These are phyloP conservation scores for Papiliotrema laurentii DNA, from an alignment of 1,284 basidiomycete species.

Conservation along the genomic window DNA sequence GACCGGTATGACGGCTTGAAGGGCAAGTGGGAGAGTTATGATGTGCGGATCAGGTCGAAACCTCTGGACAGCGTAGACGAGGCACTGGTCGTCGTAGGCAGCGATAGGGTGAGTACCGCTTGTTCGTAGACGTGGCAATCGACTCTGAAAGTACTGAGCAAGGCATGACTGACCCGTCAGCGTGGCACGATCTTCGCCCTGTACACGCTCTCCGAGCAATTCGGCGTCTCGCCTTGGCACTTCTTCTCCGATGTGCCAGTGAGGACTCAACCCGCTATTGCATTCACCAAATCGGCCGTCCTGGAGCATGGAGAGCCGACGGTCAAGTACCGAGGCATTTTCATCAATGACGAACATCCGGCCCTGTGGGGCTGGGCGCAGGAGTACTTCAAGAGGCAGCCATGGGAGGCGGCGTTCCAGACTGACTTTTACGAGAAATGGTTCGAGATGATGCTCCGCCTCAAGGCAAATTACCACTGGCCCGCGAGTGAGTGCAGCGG, in stretches of 20 bases:
- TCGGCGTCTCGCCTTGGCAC: slow-evolving; percentile 52
- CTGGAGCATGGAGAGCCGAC: slow-evolving; percentile 64
- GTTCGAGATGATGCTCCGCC: slow-evolving; percentile 60
- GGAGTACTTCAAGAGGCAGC: slow-evolving; percentile 40
- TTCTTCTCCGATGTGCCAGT: slow-evolving; percentile 63
- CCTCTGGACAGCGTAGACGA: slow-evolving; percentile 52
- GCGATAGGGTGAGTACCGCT: slow-evolving; percentile 52
- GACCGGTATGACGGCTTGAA: slow-evolving; percentile 43
- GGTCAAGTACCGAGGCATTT: slow-evolving; percentile 65
- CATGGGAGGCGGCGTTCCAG: slow-evolving; percentile 13
- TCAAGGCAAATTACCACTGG: slow-evolving; percentile 69
- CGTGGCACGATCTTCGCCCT: slow-evolving; percentile 59
- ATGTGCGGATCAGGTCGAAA: slow-evolving; percentile 51
- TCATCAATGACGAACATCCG: slow-evolving; percentile 61
- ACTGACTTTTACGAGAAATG: slow-evolving; percentile 56
- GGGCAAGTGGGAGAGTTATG: slow-evolving; percentile 62
- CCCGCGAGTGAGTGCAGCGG: slow-evolving; percentile 26
- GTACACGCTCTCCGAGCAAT: slow-evolving; percentile 68
- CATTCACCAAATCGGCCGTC: slow-evolving; percentile 51
- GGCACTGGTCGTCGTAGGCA: slow-evolving; percentile 61
- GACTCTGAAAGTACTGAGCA: no score
- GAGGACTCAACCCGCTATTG: slow-evolving; percentile 53
- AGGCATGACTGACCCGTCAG: slow-evolving; percentile 6
- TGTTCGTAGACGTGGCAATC: not conserved
- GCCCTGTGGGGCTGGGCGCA: slow-evolving; percentile 56